Conservation (phyloP, 176 grass and related monocot species). For the Ensete glaucum region DNA sequence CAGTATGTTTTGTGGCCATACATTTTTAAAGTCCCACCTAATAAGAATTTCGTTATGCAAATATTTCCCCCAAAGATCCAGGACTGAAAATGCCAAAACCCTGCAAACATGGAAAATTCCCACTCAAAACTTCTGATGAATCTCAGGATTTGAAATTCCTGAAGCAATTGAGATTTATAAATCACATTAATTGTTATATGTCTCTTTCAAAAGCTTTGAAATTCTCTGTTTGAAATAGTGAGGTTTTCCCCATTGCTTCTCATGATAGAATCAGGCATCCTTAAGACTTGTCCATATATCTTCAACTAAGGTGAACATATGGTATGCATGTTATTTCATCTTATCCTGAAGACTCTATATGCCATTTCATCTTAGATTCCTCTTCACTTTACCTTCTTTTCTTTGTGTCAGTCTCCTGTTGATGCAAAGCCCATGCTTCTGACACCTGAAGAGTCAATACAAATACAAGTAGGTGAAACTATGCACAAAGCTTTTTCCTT, state of each 20-base stretch:
- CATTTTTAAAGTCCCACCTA: background rate
- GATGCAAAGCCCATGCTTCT: slow-evolving; percentile 95
- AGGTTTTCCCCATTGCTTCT: too few relatives aligned
- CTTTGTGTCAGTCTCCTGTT: slow-evolving; percentile 67
- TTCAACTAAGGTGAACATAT: too few relatives aligned
- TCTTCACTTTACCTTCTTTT: background rate
- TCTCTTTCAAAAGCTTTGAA: too few relatives aligned
- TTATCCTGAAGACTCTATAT: too few relatives aligned
- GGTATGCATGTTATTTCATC: too few relatives aligned
- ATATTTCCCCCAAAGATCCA: background rate
- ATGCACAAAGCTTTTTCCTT: background rate
- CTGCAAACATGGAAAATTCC: background rate
- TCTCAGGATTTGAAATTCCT: background rate
- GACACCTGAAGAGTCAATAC: slow-evolving; percentile 89
- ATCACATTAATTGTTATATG: background rate
- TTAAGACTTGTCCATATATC: too few relatives aligned
- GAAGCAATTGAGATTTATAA: background rate
- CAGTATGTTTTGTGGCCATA: background rate
- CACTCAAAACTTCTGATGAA: background rate
- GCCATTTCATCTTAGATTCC: too few relatives aligned
- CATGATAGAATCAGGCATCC: too few relatives aligned
- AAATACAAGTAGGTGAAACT: slow-evolving; percentile 64
- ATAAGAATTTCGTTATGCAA: background rate
- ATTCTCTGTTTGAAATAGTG: too few relatives aligned
- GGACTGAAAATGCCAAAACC: background rate